Conservation (phyloP, 2,329 filamentous ascomycete genomes). For the Purpureocillium lavendulum region DNA sequence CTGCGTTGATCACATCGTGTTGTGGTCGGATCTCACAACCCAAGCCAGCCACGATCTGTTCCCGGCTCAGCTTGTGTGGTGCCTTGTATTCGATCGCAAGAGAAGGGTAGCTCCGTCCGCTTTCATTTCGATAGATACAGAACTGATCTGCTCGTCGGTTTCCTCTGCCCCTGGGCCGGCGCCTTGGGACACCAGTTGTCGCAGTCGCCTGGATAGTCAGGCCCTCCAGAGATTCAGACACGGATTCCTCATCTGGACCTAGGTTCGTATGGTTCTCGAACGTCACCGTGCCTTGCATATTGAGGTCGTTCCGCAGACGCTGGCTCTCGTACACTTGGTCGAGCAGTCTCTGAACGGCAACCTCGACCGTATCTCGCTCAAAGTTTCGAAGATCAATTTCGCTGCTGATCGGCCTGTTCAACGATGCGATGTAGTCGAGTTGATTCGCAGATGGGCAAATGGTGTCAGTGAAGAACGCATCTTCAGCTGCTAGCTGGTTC, state of each 20-base stretch:
- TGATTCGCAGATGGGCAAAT: not conserved
- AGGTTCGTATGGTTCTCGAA: constrained; percentile 29
- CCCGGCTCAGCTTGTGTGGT: constrained; percentile 24
- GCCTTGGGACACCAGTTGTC: not conserved
- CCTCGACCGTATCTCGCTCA: constrained; percentile 25
- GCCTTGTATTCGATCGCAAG: constrained; percentile 10
- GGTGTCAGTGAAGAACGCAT: not conserved
- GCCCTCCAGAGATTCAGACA: constrained; percentile 15
- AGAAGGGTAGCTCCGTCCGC: not conserved
- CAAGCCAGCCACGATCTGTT: constrained; percentile 24
- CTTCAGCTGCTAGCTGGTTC: not conserved
- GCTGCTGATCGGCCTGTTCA: not conserved
- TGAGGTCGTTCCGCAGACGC: constrained; percentile 17
- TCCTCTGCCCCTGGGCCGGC: constrained; percentile 17
- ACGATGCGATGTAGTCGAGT: not conserved
- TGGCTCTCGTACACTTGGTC: constrained; percentile 16
- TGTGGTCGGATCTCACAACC: constrained; percentile 23
- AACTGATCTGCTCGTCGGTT: constrained; percentile 24
- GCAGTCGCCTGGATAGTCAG: constrained; percentile 11
- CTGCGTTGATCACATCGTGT: constrained; percentile 21
- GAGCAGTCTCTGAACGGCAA: constrained; percentile 23
- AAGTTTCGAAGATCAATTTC: constrained; percentile 12
- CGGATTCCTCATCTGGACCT: constrained; percentile 11
- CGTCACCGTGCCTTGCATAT: constrained; percentile 21
- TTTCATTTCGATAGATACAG: constrained; percentile 10